A percentile compares a stretch with the other conserved stretches of the same genome.
phyloP scores from a whole-genome alignment of 202 grass and related monocot species.

The Zizania palustris region DNA sequence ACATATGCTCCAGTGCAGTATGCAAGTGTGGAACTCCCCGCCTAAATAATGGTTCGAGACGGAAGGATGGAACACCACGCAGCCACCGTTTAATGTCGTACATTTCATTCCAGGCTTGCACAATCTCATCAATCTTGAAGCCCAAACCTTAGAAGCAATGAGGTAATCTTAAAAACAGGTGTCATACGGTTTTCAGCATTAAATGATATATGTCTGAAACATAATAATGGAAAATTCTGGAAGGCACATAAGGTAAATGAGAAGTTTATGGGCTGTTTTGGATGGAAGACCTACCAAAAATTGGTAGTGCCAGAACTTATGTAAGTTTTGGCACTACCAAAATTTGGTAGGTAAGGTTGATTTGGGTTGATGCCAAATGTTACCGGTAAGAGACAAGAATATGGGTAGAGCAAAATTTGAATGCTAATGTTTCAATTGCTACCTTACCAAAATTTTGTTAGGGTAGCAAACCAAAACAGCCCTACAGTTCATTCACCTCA shows the following conservation, averaged over 20 bases:
- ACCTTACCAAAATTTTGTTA: too few relatives aligned
- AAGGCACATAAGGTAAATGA: neutral
- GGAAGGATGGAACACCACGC: conserved; percentile 69
- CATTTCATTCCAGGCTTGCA: conserved; percentile 90
- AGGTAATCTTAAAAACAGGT: conserved; percentile 29
- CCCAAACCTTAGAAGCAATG: conserved; percentile 62
- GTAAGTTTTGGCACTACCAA: too few relatives aligned
- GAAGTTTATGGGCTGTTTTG: neutral
- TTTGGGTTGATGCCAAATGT: too few relatives aligned
- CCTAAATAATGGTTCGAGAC: conserved; percentile 81
- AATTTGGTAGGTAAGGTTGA: too few relatives aligned
- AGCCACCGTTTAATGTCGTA: conserved; percentile 90
- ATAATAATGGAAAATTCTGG: conserved; percentile 20
- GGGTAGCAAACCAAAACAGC: too few relatives aligned
- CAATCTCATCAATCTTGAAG: conserved; percentile 91
- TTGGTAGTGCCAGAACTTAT: too few relatives aligned
- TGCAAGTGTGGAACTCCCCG: conserved; percentile 69
- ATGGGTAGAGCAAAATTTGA: too few relatives aligned
- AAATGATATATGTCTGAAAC: neutral
- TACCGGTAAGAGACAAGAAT: too few relatives aligned
- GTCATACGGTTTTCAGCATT: neutral
- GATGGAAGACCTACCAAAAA: too few relatives aligned
- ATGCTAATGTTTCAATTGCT: too few relatives aligned
- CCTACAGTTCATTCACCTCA: neutral
- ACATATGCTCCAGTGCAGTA: conserved; percentile 64